phyloP scores from a whole-genome alignment of 2,329 filamentous ascomycete species.

The Diplocarpon mali region DNA sequence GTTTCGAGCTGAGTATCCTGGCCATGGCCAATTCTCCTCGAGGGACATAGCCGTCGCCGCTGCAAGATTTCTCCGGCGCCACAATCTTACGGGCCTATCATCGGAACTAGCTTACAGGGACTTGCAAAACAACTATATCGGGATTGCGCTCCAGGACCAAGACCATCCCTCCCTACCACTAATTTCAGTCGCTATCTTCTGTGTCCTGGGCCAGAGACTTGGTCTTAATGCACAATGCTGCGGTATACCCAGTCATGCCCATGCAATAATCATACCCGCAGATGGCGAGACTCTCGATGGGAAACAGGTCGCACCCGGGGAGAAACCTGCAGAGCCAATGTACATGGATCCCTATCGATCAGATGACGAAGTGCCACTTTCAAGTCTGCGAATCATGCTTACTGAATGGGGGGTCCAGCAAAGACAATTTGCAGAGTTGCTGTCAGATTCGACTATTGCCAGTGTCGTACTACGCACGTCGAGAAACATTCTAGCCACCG shows the following conservation, averaged over 20 bases:
- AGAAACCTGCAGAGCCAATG: slow-evolving; percentile 44
- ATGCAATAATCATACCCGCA: slow-evolving; percentile 61
- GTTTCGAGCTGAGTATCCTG: slow-evolving; percentile 42
- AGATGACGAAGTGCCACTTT: slow-evolving; percentile 51
- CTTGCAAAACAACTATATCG: slow-evolving; percentile 79
- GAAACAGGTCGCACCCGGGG: slow-evolving; percentile 28
- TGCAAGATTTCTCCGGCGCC: slow-evolving; percentile 55
- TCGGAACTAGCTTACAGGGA: slow-evolving; percentile 59
- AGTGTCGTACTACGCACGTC: slow-evolving; percentile 66
- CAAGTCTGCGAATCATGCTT: slow-evolving; percentile 49
- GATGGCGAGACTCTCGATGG: slow-evolving; percentile 50
- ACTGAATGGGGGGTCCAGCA: slow-evolving; percentile 33
- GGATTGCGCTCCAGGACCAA: slow-evolving; percentile 61
- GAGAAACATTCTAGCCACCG: slow-evolving; percentile 69
- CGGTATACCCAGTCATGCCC: slow-evolving; percentile 75
- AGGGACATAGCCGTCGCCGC: slow-evolving; percentile 58
- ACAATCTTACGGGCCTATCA: slow-evolving; percentile 61
- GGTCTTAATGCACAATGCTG: slow-evolving; percentile 69
- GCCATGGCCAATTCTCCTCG: slow-evolving; percentile 45
- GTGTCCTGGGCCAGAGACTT: slow-evolving; percentile 61
- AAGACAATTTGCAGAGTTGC: slow-evolving; percentile 38
- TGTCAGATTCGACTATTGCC: slow-evolving; percentile 51
- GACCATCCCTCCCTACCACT: slow-evolving; percentile 74
- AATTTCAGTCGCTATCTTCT: slow-evolving; percentile 80
- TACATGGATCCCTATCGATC: slow-evolving; percentile 75